These are phyloP conservation scores for Claviceps spartinae DNA, from an alignment of 2,329 filamentous ascomycete species.

Conservation along the genomic window DNA sequence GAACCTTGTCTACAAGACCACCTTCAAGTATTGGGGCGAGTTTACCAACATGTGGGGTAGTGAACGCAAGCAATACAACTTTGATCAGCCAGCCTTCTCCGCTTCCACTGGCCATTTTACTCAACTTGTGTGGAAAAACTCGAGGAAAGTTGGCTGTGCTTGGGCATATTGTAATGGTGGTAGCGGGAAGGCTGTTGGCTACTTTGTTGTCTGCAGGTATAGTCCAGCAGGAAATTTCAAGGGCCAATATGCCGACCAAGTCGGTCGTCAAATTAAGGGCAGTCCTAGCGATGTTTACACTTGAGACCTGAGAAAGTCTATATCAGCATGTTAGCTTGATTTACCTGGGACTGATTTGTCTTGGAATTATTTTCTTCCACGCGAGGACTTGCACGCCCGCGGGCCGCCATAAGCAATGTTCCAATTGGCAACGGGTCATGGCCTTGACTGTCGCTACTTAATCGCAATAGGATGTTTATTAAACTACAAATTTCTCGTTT, in stretches of 20 bases:
- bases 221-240: neutral
- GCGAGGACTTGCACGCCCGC: too few species aligned
- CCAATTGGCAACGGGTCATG: too few species aligned
- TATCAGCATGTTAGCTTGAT: too few species aligned
- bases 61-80: constrained; percentile 1
- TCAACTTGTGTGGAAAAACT: constrained; percentile 1
- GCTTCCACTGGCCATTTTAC: constrained; percentile 1
- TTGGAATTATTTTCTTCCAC: too few species aligned
- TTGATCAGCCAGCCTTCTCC: neutral
- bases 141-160: neutral
- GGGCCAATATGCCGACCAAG: neutral
- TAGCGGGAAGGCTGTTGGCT: neutral
- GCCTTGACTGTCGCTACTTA: too few species aligned
- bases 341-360: too few species aligned
- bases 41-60: constrained; percentile 1
- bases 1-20: constrained; percentile 1
- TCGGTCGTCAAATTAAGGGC: neutral
- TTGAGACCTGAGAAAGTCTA: too few species aligned
- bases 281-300: neutral
- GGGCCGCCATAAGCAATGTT: too few species aligned
- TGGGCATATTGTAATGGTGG: neutral
- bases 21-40: neutral
- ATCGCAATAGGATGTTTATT: too few species aligned
- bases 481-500: too few species aligned
- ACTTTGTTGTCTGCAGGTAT: constrained; percentile 2